Evolutionary conservation across 1,139 yeast genomes (phyloP), one percentile per base, ranked within the genome.

Genomic region (Pneumocystis jirovecii): DNA sequence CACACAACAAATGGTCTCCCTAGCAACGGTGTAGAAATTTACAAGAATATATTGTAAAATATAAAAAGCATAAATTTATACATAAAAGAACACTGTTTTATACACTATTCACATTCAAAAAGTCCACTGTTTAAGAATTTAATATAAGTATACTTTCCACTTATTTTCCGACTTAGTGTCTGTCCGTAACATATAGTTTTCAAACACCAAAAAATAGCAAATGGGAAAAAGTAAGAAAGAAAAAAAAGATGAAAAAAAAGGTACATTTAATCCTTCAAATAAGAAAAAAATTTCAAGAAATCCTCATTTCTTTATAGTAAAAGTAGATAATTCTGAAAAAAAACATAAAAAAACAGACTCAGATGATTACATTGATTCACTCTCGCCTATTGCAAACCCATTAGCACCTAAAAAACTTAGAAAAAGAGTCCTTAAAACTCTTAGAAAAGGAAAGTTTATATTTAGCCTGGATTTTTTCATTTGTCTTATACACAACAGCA

Each of bases 331-430:
- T 50, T 50, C 57, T 7, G 34, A 25, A 8, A 50, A 25, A 50
- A 50, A 25, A 25, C n/a, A 50, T 50, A 50, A 25, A 45, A 42
- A 17, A 19, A 25, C n/a, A 25, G 29, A 25, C 1, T 50, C 57
- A 1, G 61, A 60, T 60, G 61, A 29, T 21, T 21, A 10, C 21
- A n/a, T 59, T 5, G 61, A 60, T 12, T 60, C 45, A 12, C n/a
- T 60, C 31, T 60, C 61, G 12, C 61, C 96, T 68, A 93, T 95
- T 76, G 97, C 98, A 66, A 81, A 85, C 74, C 99, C 99, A 68
- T 82, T 95, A 73, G 99, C 98, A 25, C 85, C 96, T 64, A 95
- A 95, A 80, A 95, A 95, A 78, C 80, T 91, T 76, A 95, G 93
- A 82, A 95, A 95, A 79, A 93, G 93, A 78, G 86, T 93, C 50